Evolutionary conservation across 805 yeast species (phyloP).

Genomic region (Saccharomycopsis malanga): DNA sequence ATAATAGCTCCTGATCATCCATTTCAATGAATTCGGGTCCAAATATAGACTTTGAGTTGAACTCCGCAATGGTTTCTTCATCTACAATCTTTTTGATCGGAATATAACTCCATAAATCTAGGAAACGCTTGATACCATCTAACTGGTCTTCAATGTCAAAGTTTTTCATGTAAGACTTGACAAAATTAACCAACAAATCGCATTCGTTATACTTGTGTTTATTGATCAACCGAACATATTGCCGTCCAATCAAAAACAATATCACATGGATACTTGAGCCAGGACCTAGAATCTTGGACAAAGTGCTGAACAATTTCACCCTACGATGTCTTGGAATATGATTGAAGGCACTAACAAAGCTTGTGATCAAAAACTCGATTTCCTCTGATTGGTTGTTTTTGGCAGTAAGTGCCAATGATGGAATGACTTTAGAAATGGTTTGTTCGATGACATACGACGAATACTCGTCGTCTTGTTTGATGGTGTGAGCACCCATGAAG

Average conservation of each 20-base stretch:
- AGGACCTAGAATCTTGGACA: conserved; percentile 69
- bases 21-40: conserved; percentile 52
- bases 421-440: conserved; percentile 82
- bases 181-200: conserved; percentile 61
- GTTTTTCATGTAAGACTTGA: conserved; percentile 57
- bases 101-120: conserved; percentile 38
- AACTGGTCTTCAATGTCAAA: conserved; percentile 67
- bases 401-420: conserved; percentile 62
- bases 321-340: conserved; percentile 97
- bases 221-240: conserved; percentile 48
- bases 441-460: conserved; percentile 89
- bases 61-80: conserved; percentile 31
- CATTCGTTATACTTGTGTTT: conserved; percentile 62
- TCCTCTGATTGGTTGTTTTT: conserved; percentile 47
- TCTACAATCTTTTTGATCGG: conserved; percentile 32
- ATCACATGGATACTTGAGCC: conserved; percentile 61
- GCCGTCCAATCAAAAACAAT: conserved; percentile 74
- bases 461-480: conserved; percentile 94
- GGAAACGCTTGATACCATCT: conserved; percentile 42
- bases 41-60: conserved; percentile 52
- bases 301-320: conserved; percentile 71
- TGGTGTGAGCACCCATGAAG: conserved; percentile 96
- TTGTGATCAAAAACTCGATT: conserved; percentile 74
- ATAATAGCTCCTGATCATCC: conserved; percentile 40
- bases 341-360: conserved; percentile 89